Conservation (phyloP, 345 rosid species). For the Brassica cretica region DNA sequence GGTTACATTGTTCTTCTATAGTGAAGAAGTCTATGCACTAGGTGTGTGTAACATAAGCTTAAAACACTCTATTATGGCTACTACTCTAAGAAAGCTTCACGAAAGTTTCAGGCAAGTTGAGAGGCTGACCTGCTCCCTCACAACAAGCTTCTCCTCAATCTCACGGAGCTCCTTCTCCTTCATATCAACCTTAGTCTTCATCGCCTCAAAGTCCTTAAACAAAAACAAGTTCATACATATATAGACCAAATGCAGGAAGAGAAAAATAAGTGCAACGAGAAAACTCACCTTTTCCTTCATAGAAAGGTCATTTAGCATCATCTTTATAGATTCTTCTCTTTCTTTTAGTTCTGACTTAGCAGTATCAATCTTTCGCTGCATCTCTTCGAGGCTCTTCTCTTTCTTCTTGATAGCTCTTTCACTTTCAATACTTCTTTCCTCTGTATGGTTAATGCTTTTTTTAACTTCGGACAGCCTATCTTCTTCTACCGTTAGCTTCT, state of each 20-base stretch:
- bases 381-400: constrained; percentile 57
- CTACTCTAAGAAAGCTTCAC: not conserved
- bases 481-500: constrained; percentile 52
- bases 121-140: constrained; percentile 70
- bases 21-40: too few relatives aligned
- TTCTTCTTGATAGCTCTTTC: constrained; percentile 51
- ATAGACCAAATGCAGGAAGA: constrained; percentile 14
- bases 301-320: constrained; percentile 52
- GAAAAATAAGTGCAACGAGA: not conserved
- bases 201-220: constrained; percentile 52
- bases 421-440: constrained; percentile 54
- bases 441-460: constrained; percentile 53
- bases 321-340: constrained; percentile 54
- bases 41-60: not conserved
- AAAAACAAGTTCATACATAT: constrained; percentile 26
- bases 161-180: constrained; percentile 60
- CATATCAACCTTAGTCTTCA: constrained; percentile 44
- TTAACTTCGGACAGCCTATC: constrained; percentile 53
- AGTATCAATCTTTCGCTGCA: constrained; percentile 51
- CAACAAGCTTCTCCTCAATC: constrained; percentile 66
- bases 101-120: constrained; percentile 1
- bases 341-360: constrained; percentile 53
- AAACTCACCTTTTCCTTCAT: constrained; percentile 63
- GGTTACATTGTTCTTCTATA: too few relatives aligned
- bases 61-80: not conserved